These are phyloP conservation scores for Monilinia laxa DNA, from an alignment of 2,329 filamentous ascomycete genomes.

Conservation along the genomic window DNA sequence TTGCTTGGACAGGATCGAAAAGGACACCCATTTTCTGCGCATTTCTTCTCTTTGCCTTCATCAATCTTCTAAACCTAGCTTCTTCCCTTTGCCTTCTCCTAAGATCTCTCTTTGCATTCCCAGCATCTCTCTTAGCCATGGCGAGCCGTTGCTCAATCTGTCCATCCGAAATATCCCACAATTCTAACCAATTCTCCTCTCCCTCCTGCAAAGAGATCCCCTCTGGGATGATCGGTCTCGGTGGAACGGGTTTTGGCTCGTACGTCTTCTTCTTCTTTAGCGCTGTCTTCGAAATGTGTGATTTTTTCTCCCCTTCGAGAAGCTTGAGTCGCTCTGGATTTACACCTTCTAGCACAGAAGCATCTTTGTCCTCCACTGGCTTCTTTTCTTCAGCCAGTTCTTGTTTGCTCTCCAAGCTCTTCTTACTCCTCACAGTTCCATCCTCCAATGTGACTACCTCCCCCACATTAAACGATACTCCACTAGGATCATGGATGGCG, in stretches of 20 bases:
- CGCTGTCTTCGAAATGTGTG: conserved; percentile 26
- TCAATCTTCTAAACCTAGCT: conserved; percentile 35
- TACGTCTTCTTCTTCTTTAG: conserved; percentile 24
- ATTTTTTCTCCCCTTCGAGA: conserved; percentile 26
- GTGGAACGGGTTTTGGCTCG: conserved; percentile 26
- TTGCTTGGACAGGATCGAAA: conserved; percentile 34
- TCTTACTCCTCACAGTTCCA: conserved; percentile 36
- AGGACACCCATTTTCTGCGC: conserved; percentile 29
- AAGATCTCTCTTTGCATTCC: conserved; percentile 28
- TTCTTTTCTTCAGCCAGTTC: conserved; percentile 25
- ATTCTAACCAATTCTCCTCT: conserved; percentile 39
- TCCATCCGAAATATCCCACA: conserved; percentile 41
- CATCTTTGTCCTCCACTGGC: conserved; percentile 6
- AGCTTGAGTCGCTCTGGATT: conserved; percentile 23
- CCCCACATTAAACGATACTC: conserved; percentile 40
- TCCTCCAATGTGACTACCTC: conserved; percentile 36
- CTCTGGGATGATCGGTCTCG: conserved; percentile 38
- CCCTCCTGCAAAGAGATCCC: conserved; percentile 35
- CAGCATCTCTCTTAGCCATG: conserved; percentile 30
- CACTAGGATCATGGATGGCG: conserved; percentile 39
- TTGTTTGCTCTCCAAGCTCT: conserved; percentile 23
- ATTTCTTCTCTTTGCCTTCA: conserved; percentile 36
- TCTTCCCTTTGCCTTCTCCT: conserved; percentile 32
- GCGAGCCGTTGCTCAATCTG: conserved; percentile 36
- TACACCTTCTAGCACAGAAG: conserved; percentile 17